Evolutionary conservation across 1,139 yeast species (phyloP).

Genomic region (Sporopachydermia cereana): DNA sequence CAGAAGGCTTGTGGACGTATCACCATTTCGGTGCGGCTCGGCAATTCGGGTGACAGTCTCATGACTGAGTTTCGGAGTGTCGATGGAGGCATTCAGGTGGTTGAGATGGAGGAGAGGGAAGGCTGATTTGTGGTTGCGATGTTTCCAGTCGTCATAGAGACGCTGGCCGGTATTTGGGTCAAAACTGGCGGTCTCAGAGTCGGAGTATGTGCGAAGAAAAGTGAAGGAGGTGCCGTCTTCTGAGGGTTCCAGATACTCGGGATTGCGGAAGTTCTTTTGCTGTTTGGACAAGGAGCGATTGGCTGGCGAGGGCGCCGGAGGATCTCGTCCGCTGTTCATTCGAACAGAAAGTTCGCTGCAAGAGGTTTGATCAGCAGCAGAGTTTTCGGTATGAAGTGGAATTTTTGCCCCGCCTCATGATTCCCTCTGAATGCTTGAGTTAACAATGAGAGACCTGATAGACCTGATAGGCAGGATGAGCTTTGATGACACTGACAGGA

Average conservation of each 20-base stretch:
- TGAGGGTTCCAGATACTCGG: conserved; percentile 12
- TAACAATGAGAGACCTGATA: too few relatives aligned
- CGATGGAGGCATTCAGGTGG: neutral
- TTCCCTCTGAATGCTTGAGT: too few relatives aligned
- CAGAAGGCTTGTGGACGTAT: neutral
- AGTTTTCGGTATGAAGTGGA: too few relatives aligned
- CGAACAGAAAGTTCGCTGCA: too few relatives aligned
- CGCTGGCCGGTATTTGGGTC: conserved; percentile 39
- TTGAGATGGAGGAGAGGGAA: conserved; percentile 11
- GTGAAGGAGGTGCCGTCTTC: conserved; percentile 11
- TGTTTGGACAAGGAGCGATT: neutral
- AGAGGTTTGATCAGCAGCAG: too few relatives aligned
- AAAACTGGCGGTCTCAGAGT: conserved; percentile 40
- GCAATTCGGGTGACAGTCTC: conserved; percentile 2
- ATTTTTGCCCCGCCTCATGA: too few relatives aligned
- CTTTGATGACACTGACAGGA: too few relatives aligned
- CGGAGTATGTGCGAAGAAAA: conserved; percentile 33
- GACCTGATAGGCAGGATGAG: too few relatives aligned
- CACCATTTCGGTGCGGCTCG: neutral
- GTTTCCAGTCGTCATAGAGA: conserved; percentile 36
- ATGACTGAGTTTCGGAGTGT: neutral
- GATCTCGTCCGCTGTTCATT: too few relatives aligned
- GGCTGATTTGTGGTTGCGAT: conserved; percentile 22
- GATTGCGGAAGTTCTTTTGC: conserved; percentile 3
- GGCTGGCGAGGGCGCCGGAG: neutral